Percentiles rank a stretch among this genome's conserved stretches.
phyloP scores from a whole-genome alignment of 495 filamentous ascomycete species.

The Podospora australis region DNA sequence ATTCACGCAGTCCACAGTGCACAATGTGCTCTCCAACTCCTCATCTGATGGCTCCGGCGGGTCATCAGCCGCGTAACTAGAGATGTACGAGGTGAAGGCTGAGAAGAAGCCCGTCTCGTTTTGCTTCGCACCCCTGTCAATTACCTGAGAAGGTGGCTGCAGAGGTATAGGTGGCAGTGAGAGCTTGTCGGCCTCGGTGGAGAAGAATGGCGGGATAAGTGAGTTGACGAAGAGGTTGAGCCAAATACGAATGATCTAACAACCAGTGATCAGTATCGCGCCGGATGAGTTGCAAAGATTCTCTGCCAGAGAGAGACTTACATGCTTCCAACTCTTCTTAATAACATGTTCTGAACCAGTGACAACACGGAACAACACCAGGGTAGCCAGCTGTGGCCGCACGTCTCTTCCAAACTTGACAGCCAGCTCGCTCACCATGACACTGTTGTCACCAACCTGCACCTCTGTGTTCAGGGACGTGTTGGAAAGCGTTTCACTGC shows the following conservation, averaged over 20 bases:
- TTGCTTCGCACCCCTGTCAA: slow-evolving; percentile 74
- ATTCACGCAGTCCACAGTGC: slow-evolving; percentile 89
- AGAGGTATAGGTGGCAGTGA: slow-evolving; percentile 80
- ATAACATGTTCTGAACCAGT: slow-evolving; percentile 74
- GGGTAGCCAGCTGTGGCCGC: slow-evolving; percentile 84
- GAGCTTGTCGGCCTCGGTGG: slow-evolving; percentile 59
- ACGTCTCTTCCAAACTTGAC: slow-evolving; percentile 95
- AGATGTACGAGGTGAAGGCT: slow-evolving; percentile 90
- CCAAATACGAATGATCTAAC: slow-evolving; percentile 78
- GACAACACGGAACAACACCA: slow-evolving; percentile 88
- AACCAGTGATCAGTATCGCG: slow-evolving; percentile 19
- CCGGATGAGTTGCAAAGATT: background rate
- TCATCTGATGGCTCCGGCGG: slow-evolving; percentile 96
- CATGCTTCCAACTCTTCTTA: slow-evolving; percentile 72
- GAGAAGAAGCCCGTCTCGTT: slow-evolving; percentile 82
- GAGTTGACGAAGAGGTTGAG: slow-evolving; percentile 95
- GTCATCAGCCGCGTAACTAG: slow-evolving; percentile 97
- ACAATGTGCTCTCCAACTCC: slow-evolving; percentile 90
- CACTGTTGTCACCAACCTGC: slow-evolving; percentile 81
- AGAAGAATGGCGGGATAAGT: slow-evolving; percentile 78
- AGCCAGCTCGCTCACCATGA: slow-evolving; percentile 98
- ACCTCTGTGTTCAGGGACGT: slow-evolving; percentile 94
- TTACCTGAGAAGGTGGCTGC: slow-evolving; percentile 84
- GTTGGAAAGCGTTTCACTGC: slow-evolving; percentile 65
- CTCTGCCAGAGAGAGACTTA: slow-evolving; percentile 42